phyloP scores from a whole-genome alignment of 441 rosid species.

The Populus trichocarpa region DNA sequence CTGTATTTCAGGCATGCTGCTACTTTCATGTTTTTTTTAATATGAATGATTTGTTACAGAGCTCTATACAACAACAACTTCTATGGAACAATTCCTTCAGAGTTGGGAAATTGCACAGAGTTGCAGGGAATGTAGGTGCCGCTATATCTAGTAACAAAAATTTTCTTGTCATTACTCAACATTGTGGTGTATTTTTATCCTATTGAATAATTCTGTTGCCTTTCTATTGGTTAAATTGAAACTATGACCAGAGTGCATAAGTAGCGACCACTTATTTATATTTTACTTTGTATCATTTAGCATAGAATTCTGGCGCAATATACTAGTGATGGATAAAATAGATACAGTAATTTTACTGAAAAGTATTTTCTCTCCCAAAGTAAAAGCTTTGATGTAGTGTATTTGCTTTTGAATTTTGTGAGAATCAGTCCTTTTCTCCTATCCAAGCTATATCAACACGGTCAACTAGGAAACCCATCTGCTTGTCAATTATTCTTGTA shows the following conservation, averaged over 20 bases:
- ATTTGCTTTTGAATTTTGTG: too few relatives aligned
- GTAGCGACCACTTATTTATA: neutral
- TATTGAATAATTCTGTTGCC: slow-evolving; percentile 9
- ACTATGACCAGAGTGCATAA: neutral
- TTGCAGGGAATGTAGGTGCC: slow-evolving; percentile 65
- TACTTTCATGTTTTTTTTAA: slow-evolving; percentile 20
- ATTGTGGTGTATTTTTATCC: neutral
- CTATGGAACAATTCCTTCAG: slow-evolving; percentile 78
- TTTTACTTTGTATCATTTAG: too few relatives aligned
- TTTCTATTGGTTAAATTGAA: neutral
- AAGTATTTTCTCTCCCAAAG: too few relatives aligned
- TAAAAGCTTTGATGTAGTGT: too few relatives aligned
- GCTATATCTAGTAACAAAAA: neutral
- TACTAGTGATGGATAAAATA: neutral
- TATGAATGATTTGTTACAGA: slow-evolving; percentile 35
- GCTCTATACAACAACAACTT: slow-evolving; percentile 72
- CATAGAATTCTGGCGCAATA: neutral
- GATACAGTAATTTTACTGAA: neutral
- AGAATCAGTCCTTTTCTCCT: neutral
- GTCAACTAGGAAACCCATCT: neutral
- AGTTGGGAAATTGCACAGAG: slow-evolving; percentile 75
- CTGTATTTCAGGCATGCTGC: slow-evolving; percentile 8
- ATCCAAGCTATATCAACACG: neutral
- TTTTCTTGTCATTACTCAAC: too few relatives aligned
- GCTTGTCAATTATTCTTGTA: neutral